Conservation (phyloP, 805 yeast genomes). For the Candida nonsorbophila region DNA sequence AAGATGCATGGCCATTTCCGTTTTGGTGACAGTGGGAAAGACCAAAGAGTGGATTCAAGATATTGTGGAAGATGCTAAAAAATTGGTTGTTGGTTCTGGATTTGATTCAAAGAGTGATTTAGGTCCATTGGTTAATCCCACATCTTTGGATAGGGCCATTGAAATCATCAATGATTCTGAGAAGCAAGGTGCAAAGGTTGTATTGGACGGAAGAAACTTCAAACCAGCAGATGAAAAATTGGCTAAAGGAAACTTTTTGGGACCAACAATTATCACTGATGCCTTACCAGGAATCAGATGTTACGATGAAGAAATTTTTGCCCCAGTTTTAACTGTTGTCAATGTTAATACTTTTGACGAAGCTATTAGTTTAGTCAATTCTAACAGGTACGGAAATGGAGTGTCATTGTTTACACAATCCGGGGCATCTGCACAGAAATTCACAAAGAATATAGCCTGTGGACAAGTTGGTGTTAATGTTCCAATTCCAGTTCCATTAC, state of each 20-base stretch:
- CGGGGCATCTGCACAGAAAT: slow-evolving; percentile 66
- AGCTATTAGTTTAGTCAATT: slow-evolving; percentile 59
- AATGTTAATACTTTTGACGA: slow-evolving; percentile 63
- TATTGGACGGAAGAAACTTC: slow-evolving; percentile 57
- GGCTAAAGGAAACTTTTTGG: slow-evolving; percentile 61
- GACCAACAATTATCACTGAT: slow-evolving; percentile 59
- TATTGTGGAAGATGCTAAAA: slow-evolving; percentile 51
- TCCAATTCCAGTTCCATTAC: slow-evolving; percentile 77
- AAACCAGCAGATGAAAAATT: slow-evolving; percentile 31
- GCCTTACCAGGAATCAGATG: slow-evolving; percentile 67
- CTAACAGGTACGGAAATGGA: slow-evolving; percentile 62
- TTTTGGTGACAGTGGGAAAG: slow-evolving; percentile 65
- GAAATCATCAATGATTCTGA: slow-evolving; percentile 52
- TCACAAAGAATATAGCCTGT: slow-evolving; percentile 61
- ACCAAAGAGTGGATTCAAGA: slow-evolving; percentile 61
- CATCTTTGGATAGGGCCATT: slow-evolving; percentile 48
- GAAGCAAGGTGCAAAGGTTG: slow-evolving; percentile 56
- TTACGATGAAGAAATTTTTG: slow-evolving; percentile 71
- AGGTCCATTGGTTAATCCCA: slow-evolving; percentile 70
- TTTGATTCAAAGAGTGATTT: slow-evolving; percentile 57
- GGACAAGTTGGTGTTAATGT: slow-evolving; percentile 79
- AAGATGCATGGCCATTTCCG: slow-evolving; percentile 77
- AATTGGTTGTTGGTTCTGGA: slow-evolving; percentile 59
- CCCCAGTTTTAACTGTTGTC: slow-evolving; percentile 65
- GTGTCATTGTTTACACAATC: slow-evolving; percentile 64